Conservation (phyloP, 805 yeast genomes). For the Starmerella vaccinii region DNA sequence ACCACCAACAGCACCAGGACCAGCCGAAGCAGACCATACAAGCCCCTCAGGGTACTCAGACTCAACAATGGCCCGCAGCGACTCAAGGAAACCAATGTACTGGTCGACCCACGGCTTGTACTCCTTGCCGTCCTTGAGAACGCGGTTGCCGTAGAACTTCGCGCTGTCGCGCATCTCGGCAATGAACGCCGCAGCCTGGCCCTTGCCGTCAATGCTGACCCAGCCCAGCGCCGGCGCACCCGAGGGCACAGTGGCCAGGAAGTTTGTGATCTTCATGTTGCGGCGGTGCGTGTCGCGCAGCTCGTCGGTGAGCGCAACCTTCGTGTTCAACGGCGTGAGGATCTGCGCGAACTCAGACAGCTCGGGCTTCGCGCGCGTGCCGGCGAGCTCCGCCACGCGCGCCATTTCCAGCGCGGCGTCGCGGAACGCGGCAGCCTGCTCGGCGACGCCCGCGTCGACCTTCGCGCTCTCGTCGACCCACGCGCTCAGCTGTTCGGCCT, state of each 20-base stretch:
- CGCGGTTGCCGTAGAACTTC: slow-evolving; percentile 87
- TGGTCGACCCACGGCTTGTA: slow-evolving; percentile 75
- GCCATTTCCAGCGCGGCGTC: slow-evolving; percentile 18
- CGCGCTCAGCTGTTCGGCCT: slow-evolving; percentile 9
- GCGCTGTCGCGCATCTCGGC: slow-evolving; percentile 84
- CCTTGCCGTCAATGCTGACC: slow-evolving; percentile 49
- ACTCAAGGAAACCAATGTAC: slow-evolving; percentile 55
- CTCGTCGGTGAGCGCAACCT: slow-evolving; percentile 47
- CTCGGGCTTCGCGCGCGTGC: slow-evolving; percentile 51
- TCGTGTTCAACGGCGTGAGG: slow-evolving; percentile 58
- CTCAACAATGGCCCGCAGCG: slow-evolving; percentile 61
- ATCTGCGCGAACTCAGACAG: slow-evolving; percentile 43
- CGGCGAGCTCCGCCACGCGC: slow-evolving; percentile 39
- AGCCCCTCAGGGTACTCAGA: slow-evolving; percentile 78
- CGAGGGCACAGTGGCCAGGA: slow-evolving; percentile 75
- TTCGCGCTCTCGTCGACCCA: slow-evolving; percentile 12
- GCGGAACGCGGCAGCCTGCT: slow-evolving; percentile 32
- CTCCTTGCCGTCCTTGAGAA: slow-evolving; percentile 73
- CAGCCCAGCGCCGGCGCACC: slow-evolving; percentile 87
- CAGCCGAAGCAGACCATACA: slow-evolving; percentile 42
- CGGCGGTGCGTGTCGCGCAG: slow-evolving; percentile 67
- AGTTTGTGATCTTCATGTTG: slow-evolving; percentile 48
- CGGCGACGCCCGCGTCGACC: slow-evolving; percentile 20
- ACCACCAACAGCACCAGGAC: slow-evolving; percentile 29
- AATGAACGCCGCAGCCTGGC: slow-evolving; percentile 56